These are phyloP conservation scores for Herpotrichia juniperi DNA, from an alignment of 2,329 filamentous ascomycete genomes.

Conservation along the genomic window DNA sequence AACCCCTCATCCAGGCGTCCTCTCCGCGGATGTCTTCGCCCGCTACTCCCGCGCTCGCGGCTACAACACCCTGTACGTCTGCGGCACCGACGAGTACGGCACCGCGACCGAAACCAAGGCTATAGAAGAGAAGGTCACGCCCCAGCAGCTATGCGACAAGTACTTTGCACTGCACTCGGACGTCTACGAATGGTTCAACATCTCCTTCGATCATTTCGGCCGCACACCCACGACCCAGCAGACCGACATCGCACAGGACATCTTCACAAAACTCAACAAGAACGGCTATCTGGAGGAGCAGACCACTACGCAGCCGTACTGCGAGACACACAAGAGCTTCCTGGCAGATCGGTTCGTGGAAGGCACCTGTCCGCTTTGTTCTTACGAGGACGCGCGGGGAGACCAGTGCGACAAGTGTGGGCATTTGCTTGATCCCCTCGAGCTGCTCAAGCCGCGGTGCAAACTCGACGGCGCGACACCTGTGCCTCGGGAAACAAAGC, in stretches of 20 bases:
- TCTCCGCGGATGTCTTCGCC: constrained; percentile 82
- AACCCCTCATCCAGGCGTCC: constrained; percentile 61
- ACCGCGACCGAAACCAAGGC: constrained; percentile 97
- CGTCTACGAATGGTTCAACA: constrained; percentile 96
- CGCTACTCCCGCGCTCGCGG: constrained; percentile 80
- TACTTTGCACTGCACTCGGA: constrained; percentile 89
- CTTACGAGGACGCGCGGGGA: constrained; percentile 58
- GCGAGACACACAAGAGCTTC: constrained; percentile 66
- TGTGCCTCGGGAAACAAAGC: constrained; percentile 81
- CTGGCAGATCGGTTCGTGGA: constrained; percentile 72
- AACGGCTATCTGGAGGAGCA: constrained; percentile 89
- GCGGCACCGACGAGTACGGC: constrained; percentile 92
- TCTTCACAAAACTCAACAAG: constrained; percentile 85
- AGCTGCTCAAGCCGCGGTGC: constrained; percentile 70
- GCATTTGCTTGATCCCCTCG: constrained; percentile 55
- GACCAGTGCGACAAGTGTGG: constrained; percentile 62
- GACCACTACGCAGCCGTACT: constrained; percentile 88
- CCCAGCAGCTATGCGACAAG: constrained; percentile 86
- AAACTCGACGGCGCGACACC: constrained; percentile 88
- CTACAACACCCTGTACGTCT: constrained; percentile 81
- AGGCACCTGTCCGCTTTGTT: constrained; percentile 76
- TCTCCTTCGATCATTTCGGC: constrained; percentile 93
- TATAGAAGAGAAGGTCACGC: constrained; percentile 82
- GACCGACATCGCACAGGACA: constrained; percentile 89
- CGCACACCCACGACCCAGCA: constrained; percentile 88